Evolutionary conservation across 1,139 yeast genomes (phyloP).

Genomic region (Magnusiomyces suaveolens): DNA sequence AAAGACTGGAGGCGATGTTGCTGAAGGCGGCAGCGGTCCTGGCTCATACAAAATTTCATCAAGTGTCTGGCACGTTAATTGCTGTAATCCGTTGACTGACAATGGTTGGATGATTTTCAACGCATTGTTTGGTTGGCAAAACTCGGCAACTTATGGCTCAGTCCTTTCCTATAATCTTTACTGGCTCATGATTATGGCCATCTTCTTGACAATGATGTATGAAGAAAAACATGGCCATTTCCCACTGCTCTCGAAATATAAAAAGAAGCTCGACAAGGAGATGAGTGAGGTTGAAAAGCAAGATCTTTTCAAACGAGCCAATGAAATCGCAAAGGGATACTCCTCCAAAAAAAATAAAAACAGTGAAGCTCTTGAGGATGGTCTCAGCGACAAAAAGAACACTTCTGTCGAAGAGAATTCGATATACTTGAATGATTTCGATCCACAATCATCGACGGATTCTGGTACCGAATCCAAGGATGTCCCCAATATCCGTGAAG

Average conservation of each 20-base stretch:
- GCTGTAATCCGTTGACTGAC: slow-evolving; percentile 85
- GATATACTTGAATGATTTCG: too few species aligned
- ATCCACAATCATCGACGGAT: too few species aligned
- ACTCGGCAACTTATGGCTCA: slow-evolving; percentile 89
- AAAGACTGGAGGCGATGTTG: slow-evolving; percentile 76
- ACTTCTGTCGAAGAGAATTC: too few species aligned
- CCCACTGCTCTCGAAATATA: slow-evolving; percentile 22
- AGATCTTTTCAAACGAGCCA: slow-evolving; percentile 27
- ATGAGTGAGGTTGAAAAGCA: slow-evolving; percentile 25
- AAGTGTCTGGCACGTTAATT: slow-evolving; percentile 91
- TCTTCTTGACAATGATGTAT: slow-evolving; percentile 43
- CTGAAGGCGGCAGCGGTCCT: slow-evolving; percentile 87
- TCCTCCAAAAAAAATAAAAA: slow-evolving; percentile 3
- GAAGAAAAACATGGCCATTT: slow-evolving; percentile 44
- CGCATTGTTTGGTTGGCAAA: slow-evolving; percentile 92
- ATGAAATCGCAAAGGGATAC: slow-evolving; percentile 19
- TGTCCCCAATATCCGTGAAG: too few species aligned
- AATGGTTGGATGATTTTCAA: slow-evolving; percentile 91
- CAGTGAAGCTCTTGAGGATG: too few species aligned
- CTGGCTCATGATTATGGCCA: slow-evolving; percentile 57
- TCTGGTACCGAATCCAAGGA: too few species aligned
- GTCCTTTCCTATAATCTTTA: slow-evolving; percentile 65
- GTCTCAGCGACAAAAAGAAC: too few species aligned
- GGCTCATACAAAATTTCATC: slow-evolving; percentile 80
- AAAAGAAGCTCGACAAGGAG: slow-evolving; percentile 22